phyloP scores from a whole-genome alignment of 2,329 filamentous ascomycete genomes.

The Pestalotiopsis sp. region DNA sequence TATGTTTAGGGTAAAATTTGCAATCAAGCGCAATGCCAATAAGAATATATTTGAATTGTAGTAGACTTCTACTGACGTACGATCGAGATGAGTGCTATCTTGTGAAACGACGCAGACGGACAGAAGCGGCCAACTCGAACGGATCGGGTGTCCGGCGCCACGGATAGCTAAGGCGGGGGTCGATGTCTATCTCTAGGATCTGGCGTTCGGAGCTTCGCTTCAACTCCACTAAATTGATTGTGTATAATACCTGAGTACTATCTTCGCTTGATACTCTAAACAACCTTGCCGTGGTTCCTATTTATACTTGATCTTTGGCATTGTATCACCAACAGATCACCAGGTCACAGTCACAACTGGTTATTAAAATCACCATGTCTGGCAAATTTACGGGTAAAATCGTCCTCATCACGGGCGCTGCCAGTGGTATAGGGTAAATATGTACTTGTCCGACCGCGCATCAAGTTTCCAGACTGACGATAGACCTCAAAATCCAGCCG shows the following conservation, averaged over 20 bases:
- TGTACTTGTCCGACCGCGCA: not conserved
- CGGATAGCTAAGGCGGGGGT: not conserved
- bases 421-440: constrained; percentile 18
- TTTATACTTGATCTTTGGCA: not conserved
- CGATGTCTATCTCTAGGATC: not conserved
- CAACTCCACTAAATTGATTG: not conserved
- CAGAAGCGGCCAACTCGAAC: not conserved
- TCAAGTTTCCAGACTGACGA: not conserved
- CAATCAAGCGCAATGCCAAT: not conserved
- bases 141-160: not conserved
- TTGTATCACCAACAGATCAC: not conserved
- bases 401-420: constrained; percentile 16
- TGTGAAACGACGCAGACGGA: too few species aligned
- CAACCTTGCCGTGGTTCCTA: not conserved
- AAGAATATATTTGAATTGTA: not conserved
- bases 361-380: not conserved
- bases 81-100: too few species aligned
- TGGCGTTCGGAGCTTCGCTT: not conserved
- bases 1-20: not conserved
- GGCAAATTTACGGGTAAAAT: constrained; percentile 7
- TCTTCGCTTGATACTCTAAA: not conserved
- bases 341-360: not conserved
- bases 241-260: not conserved
- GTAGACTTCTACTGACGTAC: not conserved
- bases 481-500: constrained; percentile 12